Evolutionary conservation across 306 rosid genomes (phyloP).

Genomic region (Gleditsia sinensis): DNA sequence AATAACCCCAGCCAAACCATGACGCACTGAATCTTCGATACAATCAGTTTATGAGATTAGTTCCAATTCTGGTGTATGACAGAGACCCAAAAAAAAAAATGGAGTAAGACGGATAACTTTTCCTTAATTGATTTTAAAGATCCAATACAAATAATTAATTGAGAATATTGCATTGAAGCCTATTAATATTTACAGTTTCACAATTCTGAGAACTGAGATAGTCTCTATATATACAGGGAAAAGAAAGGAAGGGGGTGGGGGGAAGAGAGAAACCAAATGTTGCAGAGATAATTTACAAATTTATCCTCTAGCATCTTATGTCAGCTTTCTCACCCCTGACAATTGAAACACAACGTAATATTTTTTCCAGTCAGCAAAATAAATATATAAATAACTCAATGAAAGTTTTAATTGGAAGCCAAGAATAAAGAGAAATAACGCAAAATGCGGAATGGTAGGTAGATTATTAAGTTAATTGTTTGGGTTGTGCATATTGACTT

Average conservation of each 20-base stretch:
- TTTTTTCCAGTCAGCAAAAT: constrained; percentile 5
- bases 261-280: constrained; percentile 5
- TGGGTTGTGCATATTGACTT: constrained; percentile 2
- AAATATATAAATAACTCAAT: not conserved
- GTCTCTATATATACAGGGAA: constrained; percentile 6
- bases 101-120: not conserved
- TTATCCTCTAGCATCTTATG: constrained; percentile 19
- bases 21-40: not conserved
- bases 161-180: not conserved
- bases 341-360: not conserved
- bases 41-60: not conserved
- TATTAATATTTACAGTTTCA: constrained; percentile 35
- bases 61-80: not conserved
- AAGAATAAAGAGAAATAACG: not conserved
- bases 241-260: not conserved
- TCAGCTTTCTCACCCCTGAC: constrained; percentile 39
- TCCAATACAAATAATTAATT: not conserved
- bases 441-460: not conserved
- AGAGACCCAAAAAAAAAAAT: too few species aligned
- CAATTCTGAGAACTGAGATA: constrained; percentile 8
- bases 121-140: not conserved
- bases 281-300: constrained; percentile 5
- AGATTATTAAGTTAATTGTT: not conserved
- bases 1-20: not conserved
- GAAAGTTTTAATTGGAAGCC: not conserved